Evolutionary conservation across 148 eudicot species (phyloP).

Genomic region (Camellia granthamiana): DNA sequence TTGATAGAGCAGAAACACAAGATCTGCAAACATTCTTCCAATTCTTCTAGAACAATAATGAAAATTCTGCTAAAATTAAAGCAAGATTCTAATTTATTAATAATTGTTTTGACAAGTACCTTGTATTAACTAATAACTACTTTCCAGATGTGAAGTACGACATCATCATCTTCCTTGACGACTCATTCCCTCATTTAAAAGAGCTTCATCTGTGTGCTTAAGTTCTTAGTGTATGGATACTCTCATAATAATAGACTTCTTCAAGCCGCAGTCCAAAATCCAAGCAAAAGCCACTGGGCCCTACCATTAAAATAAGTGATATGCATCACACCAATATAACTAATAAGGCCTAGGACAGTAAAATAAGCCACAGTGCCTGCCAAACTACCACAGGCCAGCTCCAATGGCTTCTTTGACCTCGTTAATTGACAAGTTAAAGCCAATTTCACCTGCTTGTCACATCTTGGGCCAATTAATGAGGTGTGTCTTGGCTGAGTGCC

Average conservation of each 20-base stretch:
- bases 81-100: too few relatives aligned
- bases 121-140: not conserved
- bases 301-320: not conserved
- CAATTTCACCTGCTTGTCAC: not conserved
- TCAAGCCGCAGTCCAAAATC: not conserved
- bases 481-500: not conserved
- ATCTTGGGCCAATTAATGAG: not conserved
- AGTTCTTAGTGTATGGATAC: not conserved
- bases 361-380: not conserved
- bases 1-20: not conserved
- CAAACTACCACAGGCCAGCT: not conserved
- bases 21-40: not conserved
- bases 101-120: not conserved
- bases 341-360: not conserved
- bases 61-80: not conserved
- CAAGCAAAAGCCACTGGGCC: not conserved
- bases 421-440: not conserved
- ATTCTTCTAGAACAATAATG: not conserved
- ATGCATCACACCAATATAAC: not conserved
- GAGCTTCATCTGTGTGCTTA: not conserved
- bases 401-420: not conserved
- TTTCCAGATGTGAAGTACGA: not conserved
- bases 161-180: not conserved
- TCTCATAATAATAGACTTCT: not conserved
- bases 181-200: not conserved